A percentile compares a stretch with the other conserved stretches of the same genome.
These are phyloP conservation scores for Lachnellula hyalina DNA, from an alignment of 2,329 filamentous ascomycete species.

Conservation along the genomic window DNA sequence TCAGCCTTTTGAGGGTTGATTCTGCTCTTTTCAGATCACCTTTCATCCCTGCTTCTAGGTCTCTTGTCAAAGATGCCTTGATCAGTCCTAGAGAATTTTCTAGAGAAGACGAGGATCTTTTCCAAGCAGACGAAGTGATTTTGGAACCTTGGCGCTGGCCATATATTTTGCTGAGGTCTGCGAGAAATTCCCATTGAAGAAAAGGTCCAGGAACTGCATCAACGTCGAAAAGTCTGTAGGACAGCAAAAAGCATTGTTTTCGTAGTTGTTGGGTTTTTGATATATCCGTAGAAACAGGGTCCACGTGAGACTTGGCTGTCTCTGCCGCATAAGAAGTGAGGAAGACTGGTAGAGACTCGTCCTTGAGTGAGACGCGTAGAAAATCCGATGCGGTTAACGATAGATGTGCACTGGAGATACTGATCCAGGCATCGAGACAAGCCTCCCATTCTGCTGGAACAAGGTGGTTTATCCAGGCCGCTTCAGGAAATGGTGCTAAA, in stretches of 20 bases:
- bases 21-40: constrained; percentile 52
- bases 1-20: constrained; percentile 51
- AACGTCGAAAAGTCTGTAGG: constrained; percentile 48
- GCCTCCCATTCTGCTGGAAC: constrained; percentile 68
- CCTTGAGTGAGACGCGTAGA: constrained; percentile 41
- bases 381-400: constrained; percentile 54
- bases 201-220: constrained; percentile 42
- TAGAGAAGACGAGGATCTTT: constrained; percentile 42
- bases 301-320: constrained; percentile 34
- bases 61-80: constrained; percentile 57
- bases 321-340: constrained; percentile 62
- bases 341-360: constrained; percentile 57
- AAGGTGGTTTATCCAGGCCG: constrained; percentile 61
- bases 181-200: constrained; percentile 61
- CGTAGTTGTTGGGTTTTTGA: constrained; percentile 46
- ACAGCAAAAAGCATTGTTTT: constrained; percentile 60
- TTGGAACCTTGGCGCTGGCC: constrained; percentile 55
- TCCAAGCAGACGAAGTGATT: constrained; percentile 47
- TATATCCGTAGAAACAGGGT: background rate
- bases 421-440: constrained; percentile 71
- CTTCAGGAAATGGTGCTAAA: constrained; percentile 72
- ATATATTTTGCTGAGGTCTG: constrained; percentile 63
- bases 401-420: constrained; percentile 61
- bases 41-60: constrained; percentile 56
- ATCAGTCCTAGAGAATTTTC: constrained; percentile 52